Conservation (phyloP, 306 rosid species). For the Medicago arabica region DNA sequence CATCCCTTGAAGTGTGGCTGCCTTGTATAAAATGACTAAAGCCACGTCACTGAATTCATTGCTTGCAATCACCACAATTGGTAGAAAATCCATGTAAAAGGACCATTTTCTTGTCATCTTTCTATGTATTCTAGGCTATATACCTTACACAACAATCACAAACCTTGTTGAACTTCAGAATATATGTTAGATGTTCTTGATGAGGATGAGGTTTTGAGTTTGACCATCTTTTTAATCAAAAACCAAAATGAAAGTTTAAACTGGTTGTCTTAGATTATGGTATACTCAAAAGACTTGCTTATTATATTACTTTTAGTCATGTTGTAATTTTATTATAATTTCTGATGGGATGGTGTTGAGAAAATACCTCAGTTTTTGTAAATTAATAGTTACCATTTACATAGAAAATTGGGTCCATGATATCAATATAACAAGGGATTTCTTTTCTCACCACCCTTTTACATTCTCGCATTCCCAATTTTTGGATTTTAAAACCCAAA, state of each 20-base stretch:
- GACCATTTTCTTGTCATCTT: constrained; percentile 47
- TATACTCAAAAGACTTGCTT: neutral
- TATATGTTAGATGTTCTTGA: neutral
- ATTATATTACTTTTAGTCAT: neutral
- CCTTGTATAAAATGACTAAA: constrained; percentile 79
- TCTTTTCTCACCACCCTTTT: too few species aligned
- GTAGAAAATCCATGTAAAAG: constrained; percentile 59
- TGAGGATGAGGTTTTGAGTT: neutral
- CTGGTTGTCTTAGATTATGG: neutral
- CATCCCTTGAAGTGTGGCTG: constrained; percentile 79
- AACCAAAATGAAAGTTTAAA: neutral
- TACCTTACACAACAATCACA: neutral
- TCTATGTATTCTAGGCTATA: neutral
- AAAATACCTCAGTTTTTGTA: neutral
- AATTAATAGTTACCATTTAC: too few species aligned
- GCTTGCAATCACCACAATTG: constrained; percentile 61
- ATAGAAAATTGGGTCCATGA: too few species aligned
- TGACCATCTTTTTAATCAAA: neutral
- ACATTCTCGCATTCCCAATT: too few species aligned
- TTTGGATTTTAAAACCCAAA: too few species aligned
- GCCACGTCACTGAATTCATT: constrained; percentile 72
- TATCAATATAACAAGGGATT: too few species aligned
- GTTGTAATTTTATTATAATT: too few species aligned
- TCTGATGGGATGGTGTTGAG: too few species aligned
- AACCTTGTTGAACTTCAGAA: neutral